These are phyloP conservation scores for Apiospora kogelbergensis DNA, from an alignment of 2,329 filamentous ascomycete genomes.

Conservation along the genomic window DNA sequence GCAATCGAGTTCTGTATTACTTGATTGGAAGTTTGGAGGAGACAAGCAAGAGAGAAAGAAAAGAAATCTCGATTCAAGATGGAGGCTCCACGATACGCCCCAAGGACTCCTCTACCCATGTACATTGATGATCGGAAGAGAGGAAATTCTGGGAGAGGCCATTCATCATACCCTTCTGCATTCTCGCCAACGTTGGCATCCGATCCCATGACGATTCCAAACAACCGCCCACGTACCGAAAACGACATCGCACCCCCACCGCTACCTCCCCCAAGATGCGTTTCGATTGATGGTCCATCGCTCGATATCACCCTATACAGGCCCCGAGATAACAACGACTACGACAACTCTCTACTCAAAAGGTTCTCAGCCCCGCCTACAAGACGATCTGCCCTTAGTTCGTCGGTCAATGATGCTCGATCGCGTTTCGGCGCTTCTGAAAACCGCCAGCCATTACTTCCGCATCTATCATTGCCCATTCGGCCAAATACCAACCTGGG, in stretches of 20 bases:
- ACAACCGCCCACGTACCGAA: slow-evolving; percentile 28
- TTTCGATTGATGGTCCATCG: slow-evolving; percentile 28
- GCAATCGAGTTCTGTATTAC: neutral
- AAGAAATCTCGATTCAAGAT: neutral
- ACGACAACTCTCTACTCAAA: slow-evolving; percentile 53
- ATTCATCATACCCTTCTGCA: slow-evolving; percentile 22
- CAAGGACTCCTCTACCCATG: slow-evolving; percentile 1
- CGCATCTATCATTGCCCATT: slow-evolving; percentile 48
- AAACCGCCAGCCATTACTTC: slow-evolving; percentile 33
- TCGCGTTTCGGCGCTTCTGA: slow-evolving; percentile 38
- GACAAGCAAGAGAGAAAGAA: neutral
- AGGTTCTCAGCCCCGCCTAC: slow-evolving; percentile 53
- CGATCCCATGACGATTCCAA: slow-evolving; percentile 37
- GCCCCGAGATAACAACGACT: slow-evolving; percentile 38
- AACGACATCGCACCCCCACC: slow-evolving; percentile 35
- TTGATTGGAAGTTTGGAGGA: neutral
- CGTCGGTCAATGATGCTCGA: slow-evolving; percentile 40
- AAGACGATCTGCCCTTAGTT: slow-evolving; percentile 42
- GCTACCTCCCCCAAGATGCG: slow-evolving; percentile 34
- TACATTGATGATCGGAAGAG: slow-evolving; percentile 7
- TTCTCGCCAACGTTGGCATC: slow-evolving; percentile 32
- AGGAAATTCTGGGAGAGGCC: slow-evolving; percentile 17
- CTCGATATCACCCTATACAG: slow-evolving; percentile 32
- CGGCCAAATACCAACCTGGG: slow-evolving; percentile 40
- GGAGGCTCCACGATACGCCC: slow-evolving; percentile 7